Evolutionary conservation across 768 basidiomycete species (phyloP).

Genomic region (Cystofilobasidium capitatum): DNA sequence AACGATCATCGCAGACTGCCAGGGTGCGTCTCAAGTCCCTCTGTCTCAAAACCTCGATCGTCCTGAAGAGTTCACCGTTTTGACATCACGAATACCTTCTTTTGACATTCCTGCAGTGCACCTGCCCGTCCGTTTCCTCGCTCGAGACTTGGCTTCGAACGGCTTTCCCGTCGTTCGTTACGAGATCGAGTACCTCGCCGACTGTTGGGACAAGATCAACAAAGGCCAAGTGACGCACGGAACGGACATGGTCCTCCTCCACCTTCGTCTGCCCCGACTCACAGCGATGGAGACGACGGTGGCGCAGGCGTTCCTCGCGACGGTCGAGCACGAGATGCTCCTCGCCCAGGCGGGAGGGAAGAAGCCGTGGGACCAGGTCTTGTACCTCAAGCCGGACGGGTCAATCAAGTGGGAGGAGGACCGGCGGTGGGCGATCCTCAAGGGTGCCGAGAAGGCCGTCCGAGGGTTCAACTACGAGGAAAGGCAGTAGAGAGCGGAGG

Average conservation of each 20-base stretch:
- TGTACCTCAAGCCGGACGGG: constrained; percentile 50
- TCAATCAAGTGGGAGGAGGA: constrained; percentile 53
- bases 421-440: constrained; percentile 43
- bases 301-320: constrained; percentile 52
- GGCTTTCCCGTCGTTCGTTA: constrained; percentile 62
- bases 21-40: too few relatives aligned
- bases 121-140: constrained; percentile 55
- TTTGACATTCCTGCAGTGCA: constrained; percentile 43
- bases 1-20: constrained; percentile 31
- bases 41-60: too few relatives aligned
- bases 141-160: constrained; percentile 50
- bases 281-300: constrained; percentile 44
- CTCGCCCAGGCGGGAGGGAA: constrained; percentile 34
- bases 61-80: background rate
- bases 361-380: constrained; percentile 41
- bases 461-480: constrained; percentile 12
- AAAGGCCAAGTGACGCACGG: constrained; percentile 63
- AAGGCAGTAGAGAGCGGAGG: background rate
- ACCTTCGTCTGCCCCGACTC: constrained; percentile 50
- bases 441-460: constrained; percentile 21
- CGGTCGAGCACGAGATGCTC: constrained; percentile 45
- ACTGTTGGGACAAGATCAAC: constrained; percentile 10
- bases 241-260: constrained; percentile 56
- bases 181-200: constrained; percentile 21
- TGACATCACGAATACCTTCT: too few relatives aligned